phyloP scores from a whole-genome alignment of 1,139 yeast species.

The Ogataea hybrid region DNA sequence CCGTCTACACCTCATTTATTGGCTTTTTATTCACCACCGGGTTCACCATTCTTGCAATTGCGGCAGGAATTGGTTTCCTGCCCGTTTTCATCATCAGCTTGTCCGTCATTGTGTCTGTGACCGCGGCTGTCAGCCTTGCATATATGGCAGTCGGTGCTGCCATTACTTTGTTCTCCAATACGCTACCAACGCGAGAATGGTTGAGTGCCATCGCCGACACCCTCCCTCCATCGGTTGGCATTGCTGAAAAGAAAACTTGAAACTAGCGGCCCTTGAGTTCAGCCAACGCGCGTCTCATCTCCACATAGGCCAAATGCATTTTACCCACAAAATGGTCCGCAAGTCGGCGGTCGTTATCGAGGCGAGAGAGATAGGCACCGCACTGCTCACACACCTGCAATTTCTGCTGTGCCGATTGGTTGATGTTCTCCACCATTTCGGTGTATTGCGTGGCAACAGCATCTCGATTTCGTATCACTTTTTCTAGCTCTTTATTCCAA shows the following conservation, averaged over 20 bases:
- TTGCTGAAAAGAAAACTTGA: slow-evolving; percentile 10
- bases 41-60: slow-evolving; percentile 10
- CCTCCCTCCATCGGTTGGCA: slow-evolving; percentile 33
- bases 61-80: slow-evolving; percentile 22
- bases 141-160: slow-evolving; percentile 11
- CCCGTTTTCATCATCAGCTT: slow-evolving; percentile 20
- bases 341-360: slow-evolving; percentile 85
- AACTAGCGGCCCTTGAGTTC: slow-evolving; percentile 39
- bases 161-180: slow-evolving; percentile 3
- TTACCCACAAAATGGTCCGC: slow-evolving; percentile 94
- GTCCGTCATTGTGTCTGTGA: slow-evolving; percentile 6
- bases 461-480: slow-evolving; percentile 46
- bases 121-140: slow-evolving; percentile 5
- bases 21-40: slow-evolving; percentile 19
- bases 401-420: slow-evolving; percentile 87
- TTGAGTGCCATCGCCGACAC: slow-evolving; percentile 27
- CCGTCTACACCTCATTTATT: slow-evolving; percentile 14
- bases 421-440: slow-evolving; percentile 66
- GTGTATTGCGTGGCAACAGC: slow-evolving; percentile 54
- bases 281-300: slow-evolving; percentile 63
- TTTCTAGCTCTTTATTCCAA: slow-evolving; percentile 41
- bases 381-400: slow-evolving; percentile 89
- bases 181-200: slow-evolving; percentile 17
- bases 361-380: slow-evolving; percentile 83
- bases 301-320: slow-evolving; percentile 78